Evolutionary conservation across 345 rosid genomes (phyloP).

Genomic region (Lagerstroemia speciosa): DNA sequence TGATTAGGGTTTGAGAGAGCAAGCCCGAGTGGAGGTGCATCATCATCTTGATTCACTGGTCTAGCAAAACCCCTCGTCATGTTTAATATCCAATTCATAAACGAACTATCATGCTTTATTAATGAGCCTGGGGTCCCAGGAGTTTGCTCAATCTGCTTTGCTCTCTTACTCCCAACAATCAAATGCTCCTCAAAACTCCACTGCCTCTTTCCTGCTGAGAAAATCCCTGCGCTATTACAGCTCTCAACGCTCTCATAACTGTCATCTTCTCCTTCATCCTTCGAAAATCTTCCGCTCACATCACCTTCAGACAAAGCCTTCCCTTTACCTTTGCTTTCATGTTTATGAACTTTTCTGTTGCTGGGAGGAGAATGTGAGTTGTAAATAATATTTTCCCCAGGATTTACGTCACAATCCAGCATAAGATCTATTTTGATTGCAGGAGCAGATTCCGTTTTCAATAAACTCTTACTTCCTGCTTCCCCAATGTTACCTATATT

Average conservation of each 20-base stretch:
- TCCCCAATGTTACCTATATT: slow-evolving; percentile 17
- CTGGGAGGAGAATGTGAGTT: slow-evolving; percentile 18
- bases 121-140: slow-evolving; percentile 39
- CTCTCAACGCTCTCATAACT: slow-evolving; percentile 91
- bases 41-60: slow-evolving; percentile 27
- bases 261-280: slow-evolving; percentile 41
- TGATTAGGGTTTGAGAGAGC: slow-evolving; percentile 24
- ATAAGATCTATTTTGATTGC: slow-evolving; percentile 20
- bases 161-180: slow-evolving; percentile 48
- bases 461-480: slow-evolving; percentile 16
- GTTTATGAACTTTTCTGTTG: slow-evolving; percentile 22
- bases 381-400: slow-evolving; percentile 13
- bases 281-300: slow-evolving; percentile 24
- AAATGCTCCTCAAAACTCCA: slow-evolving; percentile 43
- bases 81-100: slow-evolving; percentile 85
- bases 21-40: slow-evolving; percentile 23
- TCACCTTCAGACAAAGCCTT: slow-evolving; percentile 55
- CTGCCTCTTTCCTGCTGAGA: slow-evolving; percentile 38
- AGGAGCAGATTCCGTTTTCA: slow-evolving; percentile 20
- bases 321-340: slow-evolving; percentile 44
- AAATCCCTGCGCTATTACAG: slow-evolving; percentile 49
- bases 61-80: slow-evolving; percentile 61
- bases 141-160: slow-evolving; percentile 31
- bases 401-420: slow-evolving; percentile 23
- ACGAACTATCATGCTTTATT: slow-evolving; percentile 64